phyloP scores from a whole-genome alignment of 257 asterid genomes.

The Verbascum thapsus region DNA sequence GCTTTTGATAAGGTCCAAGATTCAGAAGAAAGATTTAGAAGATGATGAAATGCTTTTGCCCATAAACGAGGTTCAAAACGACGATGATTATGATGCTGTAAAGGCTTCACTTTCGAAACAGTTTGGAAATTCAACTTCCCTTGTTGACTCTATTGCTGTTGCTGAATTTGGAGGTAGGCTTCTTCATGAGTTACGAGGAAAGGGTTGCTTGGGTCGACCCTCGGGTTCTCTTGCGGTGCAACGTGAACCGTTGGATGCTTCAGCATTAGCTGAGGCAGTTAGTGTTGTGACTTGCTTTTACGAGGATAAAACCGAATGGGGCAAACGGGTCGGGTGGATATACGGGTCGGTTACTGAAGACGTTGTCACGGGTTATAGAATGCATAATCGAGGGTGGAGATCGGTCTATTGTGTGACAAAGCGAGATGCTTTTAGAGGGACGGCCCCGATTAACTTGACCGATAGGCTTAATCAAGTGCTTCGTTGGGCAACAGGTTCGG shows the following conservation, averaged over 20 bases:
- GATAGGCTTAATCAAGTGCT: constrained; percentile 87
- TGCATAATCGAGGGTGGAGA: constrained; percentile 95
- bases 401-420: constrained; percentile 81
- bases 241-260: constrained; percentile 84
- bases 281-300: constrained; percentile 83
- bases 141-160: constrained; percentile 73
- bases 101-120: constrained; percentile 54
- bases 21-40: constrained; percentile 28
- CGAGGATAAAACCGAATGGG: constrained; percentile 94
- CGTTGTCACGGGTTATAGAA: constrained; percentile 86
- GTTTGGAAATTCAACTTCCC: constrained; percentile 69
- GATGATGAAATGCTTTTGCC: constrained; percentile 70
- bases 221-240: constrained; percentile 83
- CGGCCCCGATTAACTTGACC: constrained; percentile 91
- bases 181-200: constrained; percentile 75
- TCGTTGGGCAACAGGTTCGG: constrained; percentile 97
- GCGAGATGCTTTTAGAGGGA: constrained; percentile 88
- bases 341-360: constrained; percentile 92
- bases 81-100: constrained; percentile 50
- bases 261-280: constrained; percentile 81
- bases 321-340: constrained; percentile 89
- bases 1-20: constrained; percentile 50
- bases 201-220: constrained; percentile 75
- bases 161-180: constrained; percentile 93
- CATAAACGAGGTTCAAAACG: constrained; percentile 42